Evolutionary conservation across 768 basidiomycete species (phyloP), one percentile per base, ranked within the genome.

Genomic region (Mycena rosella): DNA sequence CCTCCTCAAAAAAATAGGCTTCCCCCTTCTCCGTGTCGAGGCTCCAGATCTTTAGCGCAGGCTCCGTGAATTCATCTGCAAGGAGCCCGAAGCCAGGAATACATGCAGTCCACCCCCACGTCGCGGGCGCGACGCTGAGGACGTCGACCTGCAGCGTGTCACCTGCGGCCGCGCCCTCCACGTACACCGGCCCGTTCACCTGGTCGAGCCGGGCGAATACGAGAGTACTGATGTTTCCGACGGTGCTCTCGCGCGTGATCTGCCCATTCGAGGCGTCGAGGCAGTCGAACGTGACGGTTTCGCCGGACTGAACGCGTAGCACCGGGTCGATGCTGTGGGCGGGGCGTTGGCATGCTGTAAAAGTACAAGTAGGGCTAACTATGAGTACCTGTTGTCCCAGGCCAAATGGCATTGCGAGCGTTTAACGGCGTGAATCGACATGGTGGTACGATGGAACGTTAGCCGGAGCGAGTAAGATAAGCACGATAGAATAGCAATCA

Each of bases 201-300:
- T 87, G 88, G 71, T 86, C 86, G 40, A 87, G 80, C 52, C 82
- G 82, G 5, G 83, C 73, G 70, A 89, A 81, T 7, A 83, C 78
- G 65, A 89, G 75, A 2, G 81, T 74, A 17, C 76, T 67, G 38
- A 89, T 71, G 27, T 80, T 67, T 1, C 63, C 59, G 3, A 75
- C 65, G 20, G 82, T 84, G 8, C 86, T 86, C 6, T 78, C 64
- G 27, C 82, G 73, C 0, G 81, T 84, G 63, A 90, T 80, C 75
- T 90, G 88, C 1, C 87, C 88, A 68, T 89, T 89, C 27, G 88
- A 88, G 2, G 84, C 88, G 73, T 90, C 88, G n/a, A 88, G 80
- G 67, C 88, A 90, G 72, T 88, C 86, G 71, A 89, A 88, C 27
- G 81, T 80, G 65, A 90, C 79, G 5, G 80, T 84, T 4, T 86